phyloP scores from a whole-genome alignment of 352 stramenopile genomes.

The Pythium pectinolyticum region DNA sequence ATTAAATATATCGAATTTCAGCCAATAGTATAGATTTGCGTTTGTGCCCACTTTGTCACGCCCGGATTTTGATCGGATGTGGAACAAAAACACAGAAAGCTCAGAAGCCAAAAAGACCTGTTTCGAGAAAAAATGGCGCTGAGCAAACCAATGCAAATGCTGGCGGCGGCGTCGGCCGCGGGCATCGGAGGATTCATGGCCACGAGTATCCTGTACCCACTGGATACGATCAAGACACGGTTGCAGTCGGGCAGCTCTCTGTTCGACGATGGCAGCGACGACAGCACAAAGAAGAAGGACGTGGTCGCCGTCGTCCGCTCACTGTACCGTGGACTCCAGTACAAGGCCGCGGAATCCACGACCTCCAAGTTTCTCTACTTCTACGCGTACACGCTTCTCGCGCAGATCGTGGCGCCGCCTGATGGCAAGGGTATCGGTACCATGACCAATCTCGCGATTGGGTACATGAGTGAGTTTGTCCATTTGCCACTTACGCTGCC shows the following conservation, averaged over 20 bases:
- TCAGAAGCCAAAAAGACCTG: no score
- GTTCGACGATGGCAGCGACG: conserved; percentile 34
- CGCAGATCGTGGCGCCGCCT: conserved; percentile 58
- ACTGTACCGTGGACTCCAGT: conserved; percentile 81
- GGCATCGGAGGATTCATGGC: conserved; percentile 76
- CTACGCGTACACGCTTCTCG: conserved; percentile 85
- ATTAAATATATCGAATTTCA: not conserved
- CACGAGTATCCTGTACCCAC: conserved; percentile 77
- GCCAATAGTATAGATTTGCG: conserved; percentile 15
- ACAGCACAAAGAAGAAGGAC: conserved; percentile 20
- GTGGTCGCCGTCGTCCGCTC: conserved; percentile 49
- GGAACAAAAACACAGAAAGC: no score
- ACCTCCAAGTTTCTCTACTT: conserved; percentile 91
- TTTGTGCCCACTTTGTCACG: no score
- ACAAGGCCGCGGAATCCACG: conserved; percentile 82
- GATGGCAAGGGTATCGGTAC: conserved; percentile 66
- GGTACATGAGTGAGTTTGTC: conserved; percentile 80
- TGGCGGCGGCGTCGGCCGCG: conserved; percentile 73
- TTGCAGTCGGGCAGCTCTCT: conserved; percentile 78
- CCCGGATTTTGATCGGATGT: no score
- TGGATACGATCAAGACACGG: conserved; percentile 88
- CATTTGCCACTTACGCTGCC: conserved; percentile 84
- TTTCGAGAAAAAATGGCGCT: no score
- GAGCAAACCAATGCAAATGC: conserved; percentile 84
- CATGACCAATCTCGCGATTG: conserved; percentile 68